A percentile compares a stretch with the other conserved stretches of the same genome.
Evolutionary conservation across 116 monocot genomes (phyloP).

Genomic region (Dioscorea cayenensis): DNA sequence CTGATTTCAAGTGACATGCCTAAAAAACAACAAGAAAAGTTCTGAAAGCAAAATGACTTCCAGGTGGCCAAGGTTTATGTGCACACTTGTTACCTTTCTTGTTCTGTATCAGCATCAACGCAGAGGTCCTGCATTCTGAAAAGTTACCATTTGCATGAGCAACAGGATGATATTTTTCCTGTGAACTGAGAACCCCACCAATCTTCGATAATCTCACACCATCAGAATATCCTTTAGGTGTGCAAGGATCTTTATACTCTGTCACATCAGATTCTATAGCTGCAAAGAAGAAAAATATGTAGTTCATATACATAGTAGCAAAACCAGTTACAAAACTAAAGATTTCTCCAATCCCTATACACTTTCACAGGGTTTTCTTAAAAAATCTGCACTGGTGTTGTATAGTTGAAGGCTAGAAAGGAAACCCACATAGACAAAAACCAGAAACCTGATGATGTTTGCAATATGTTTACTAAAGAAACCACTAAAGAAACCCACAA

Average conservation of each 20-base stretch:
- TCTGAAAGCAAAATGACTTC: background rate
- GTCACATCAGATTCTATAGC: slow-evolving; percentile 20
- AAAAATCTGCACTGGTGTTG: no score
- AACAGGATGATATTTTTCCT: slow-evolving; percentile 8
- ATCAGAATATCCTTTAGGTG: slow-evolving; percentile 58
- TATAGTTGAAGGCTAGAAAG: no score
- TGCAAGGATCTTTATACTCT: slow-evolving; percentile 62
- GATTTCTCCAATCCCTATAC: background rate
- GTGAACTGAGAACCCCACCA: slow-evolving; percentile 11
- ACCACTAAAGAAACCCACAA: no score
- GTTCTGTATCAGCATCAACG: slow-evolving; percentile 53
- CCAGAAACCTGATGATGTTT: no score
- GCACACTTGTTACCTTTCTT: slow-evolving; percentile 62
- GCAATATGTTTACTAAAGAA: no score
- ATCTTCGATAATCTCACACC: slow-evolving; percentile 15
- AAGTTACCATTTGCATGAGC: slow-evolving; percentile 64
- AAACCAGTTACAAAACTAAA: background rate
- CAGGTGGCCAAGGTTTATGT: background rate
- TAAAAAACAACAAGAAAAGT: background rate
- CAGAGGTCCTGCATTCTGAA: slow-evolving; percentile 77
- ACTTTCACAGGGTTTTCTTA: background rate
- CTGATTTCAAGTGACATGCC: background rate
- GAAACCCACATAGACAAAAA: no score
- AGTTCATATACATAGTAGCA: background rate
- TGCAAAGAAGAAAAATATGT: slow-evolving; percentile 12